Evolutionary conservation across 495 filamentous ascomycete genomes (phyloP), one percentile per base, ranked within the genome.

Genomic region (Penicillium silybi): DNA sequence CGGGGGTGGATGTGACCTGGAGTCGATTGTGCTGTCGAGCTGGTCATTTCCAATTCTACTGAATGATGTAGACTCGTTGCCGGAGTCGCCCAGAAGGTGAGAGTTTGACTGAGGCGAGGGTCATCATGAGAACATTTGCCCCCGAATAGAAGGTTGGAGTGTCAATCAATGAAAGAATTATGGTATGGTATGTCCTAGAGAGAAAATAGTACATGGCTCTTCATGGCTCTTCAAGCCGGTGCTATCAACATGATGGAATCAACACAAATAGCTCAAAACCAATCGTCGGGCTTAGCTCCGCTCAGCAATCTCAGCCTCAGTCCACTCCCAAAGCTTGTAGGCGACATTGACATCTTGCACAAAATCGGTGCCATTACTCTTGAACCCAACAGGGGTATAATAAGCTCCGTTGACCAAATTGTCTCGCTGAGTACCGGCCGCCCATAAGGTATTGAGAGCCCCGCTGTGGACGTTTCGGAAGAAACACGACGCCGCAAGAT

Each of bases 401-500:
- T 80, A 87, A 15, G 65, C 75, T 0, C 82, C 82, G 32, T 71
- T 80, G 9, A 62, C 50, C 6, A 86, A 20, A 0, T 69, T 61
- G 13, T 60, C 56, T 46, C 61, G 56, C 7, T 52, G 34, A 10
- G 54, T 58, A 0, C 64, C 66, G 6, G 74, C 77, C 39, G 79
- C 81, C 81, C 82, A 88, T 10, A 87, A 68, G 63, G 84, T 78
- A 61, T 80, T 87, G 52, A 73, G 59, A 0, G 77, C 78, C 2
- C 85, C 82, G 8, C 59, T 69, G 11, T 71, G 52, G 13, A 77
- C 57, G 45, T 59, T 71, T 16, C 62, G 60, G 38, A 59, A 63
- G 49, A 68, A 53, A n/a, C 54, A 41, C 3, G 63, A 59, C 7
- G 62, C 34, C 3, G 61, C 23, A 0, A 63, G 6, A 19, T 40